phyloP scores from a whole-genome alignment of 202 grass and related monocot genomes.

The Setaria italica region DNA sequence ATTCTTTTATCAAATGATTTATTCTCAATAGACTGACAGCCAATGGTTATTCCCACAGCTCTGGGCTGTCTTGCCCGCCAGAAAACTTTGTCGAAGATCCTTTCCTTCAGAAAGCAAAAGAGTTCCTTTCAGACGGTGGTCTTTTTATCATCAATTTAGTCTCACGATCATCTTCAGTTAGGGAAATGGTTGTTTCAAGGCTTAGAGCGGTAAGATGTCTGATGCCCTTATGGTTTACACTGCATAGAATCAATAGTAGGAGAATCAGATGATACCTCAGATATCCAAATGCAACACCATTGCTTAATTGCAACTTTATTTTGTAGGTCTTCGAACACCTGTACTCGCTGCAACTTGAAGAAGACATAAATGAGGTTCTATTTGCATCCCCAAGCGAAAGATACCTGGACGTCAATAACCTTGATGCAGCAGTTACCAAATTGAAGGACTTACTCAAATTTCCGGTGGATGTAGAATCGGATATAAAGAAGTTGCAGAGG shows the following conservation, averaged over 20 bases:
- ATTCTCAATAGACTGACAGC: constrained; percentile 24
- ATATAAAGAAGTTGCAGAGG: constrained; percentile 57
- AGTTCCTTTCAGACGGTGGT: constrained; percentile 71
- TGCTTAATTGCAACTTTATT: neutral
- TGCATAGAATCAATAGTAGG: neutral
- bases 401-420: constrained; percentile 44
- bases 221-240: neutral
- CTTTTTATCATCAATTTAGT: constrained; percentile 91
- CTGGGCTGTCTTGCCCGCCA: constrained; percentile 82
- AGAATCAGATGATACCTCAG: neutral
- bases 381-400: constrained; percentile 62
- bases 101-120: constrained; percentile 70
- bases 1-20: constrained; percentile 18
- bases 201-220: constrained; percentile 68
- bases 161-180: constrained; percentile 64
- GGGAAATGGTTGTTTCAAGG: constrained; percentile 66
- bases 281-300: neutral
- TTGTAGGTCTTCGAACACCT: constrained; percentile 74
- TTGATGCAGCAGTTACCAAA: constrained; percentile 43
- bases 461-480: constrained; percentile 57
- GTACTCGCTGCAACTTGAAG: constrained; percentile 82
- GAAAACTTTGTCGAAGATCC: constrained; percentile 79
- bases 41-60: constrained; percentile 56
- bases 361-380: constrained; percentile 89
- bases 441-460: constrained; percentile 70